These are phyloP conservation scores for Cucurbita moschata DNA, from an alignment of 306 rosid species.

Conservation along the genomic window DNA sequence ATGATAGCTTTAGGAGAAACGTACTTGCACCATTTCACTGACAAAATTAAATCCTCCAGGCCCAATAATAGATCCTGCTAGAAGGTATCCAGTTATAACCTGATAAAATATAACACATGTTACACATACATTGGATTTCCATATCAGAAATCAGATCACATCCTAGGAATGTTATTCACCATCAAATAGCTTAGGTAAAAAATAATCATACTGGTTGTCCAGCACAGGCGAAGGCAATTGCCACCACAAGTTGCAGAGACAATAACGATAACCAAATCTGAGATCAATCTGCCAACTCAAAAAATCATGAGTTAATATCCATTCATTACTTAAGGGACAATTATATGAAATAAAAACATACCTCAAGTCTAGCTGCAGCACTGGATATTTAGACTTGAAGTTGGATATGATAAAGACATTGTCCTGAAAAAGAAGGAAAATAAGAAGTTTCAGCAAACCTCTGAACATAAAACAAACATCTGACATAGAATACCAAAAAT, in stretches of 20 bases:
- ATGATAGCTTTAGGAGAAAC: background rate
- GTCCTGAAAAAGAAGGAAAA: constrained; percentile 14
- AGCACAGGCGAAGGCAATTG: constrained; percentile 49
- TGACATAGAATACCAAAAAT: background rate
- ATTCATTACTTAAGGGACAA: background rate
- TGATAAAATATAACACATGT: constrained; percentile 8
- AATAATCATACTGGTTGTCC: constrained; percentile 39
- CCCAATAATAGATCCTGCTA: constrained; percentile 43
- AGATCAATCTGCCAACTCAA: constrained; percentile 28
- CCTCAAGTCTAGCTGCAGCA: constrained; percentile 43
- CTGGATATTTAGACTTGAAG: constrained; percentile 45
- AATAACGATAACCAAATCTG: constrained; percentile 40
- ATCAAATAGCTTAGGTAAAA: constrained; percentile 4
- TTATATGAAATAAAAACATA: background rate
- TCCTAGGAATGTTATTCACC: background rate
- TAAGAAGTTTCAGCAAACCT: background rate
- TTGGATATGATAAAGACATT: constrained; percentile 41
- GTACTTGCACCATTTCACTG: constrained; percentile 52
- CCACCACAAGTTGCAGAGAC: constrained; percentile 53
- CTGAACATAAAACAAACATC: background rate
- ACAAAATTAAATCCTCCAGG: constrained; percentile 43
- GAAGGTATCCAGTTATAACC: constrained; percentile 44
- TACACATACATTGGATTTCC: constrained; percentile 2
- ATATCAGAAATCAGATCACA: background rate
- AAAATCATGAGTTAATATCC: constrained; percentile 9